These are phyloP conservation scores for Pyrus communis DNA, from an alignment of 306 rosid species.

Conservation along the genomic window DNA sequence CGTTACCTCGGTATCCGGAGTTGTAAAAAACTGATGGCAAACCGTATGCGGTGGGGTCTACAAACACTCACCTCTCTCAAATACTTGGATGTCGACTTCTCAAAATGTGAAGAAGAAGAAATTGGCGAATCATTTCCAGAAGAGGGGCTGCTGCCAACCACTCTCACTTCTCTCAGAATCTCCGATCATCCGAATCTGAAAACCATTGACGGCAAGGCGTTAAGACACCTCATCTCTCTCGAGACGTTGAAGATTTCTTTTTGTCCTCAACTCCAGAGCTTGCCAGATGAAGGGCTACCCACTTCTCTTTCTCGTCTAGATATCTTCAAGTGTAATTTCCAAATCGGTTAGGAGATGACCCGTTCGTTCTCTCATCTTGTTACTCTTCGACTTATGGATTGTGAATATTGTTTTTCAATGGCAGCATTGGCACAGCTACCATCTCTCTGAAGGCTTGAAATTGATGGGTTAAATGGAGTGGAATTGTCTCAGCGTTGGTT, in stretches of 20 bases:
- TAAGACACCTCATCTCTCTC: neutral
- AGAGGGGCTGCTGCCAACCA: neutral
- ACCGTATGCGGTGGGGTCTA: neutral
- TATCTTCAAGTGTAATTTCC: neutral
- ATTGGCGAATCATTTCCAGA: neutral
- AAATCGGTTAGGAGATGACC: neutral
- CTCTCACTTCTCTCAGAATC: neutral
- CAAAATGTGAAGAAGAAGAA: no score
- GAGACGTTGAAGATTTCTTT: fast-evolving
- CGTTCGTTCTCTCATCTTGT: neutral
- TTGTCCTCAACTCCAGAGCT: neutral
- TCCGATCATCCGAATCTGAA: no score
- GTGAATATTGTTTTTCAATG: neutral
- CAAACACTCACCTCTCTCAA: neutral
- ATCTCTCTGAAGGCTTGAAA: neutral
- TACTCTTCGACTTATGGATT: neutral
- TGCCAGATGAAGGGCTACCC: neutral
- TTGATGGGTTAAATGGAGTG: neutral
- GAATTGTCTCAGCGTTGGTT: neutral
- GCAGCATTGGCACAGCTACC: constrained; percentile 11
- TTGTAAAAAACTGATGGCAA: neutral
- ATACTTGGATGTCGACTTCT: no score
- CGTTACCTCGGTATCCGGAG: neutral
- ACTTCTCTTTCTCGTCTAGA: neutral
- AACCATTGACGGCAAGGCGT: no score